These are phyloP conservation scores for Fistulinella prunicolor DNA, from an alignment of 768 basidiomycete genomes.

Conservation along the genomic window DNA sequence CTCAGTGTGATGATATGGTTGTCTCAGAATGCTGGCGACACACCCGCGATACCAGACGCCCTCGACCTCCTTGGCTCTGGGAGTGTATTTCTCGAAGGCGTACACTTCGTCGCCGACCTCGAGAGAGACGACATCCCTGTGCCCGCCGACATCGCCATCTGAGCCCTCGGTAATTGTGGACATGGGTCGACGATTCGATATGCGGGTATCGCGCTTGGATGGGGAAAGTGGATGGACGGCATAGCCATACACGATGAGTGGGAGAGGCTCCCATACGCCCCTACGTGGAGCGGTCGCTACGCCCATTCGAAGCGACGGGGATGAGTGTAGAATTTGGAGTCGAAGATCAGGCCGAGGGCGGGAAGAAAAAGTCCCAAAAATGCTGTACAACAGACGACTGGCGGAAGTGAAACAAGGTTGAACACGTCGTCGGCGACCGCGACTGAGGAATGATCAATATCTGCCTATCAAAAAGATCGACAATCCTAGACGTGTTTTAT, in stretches of 20 bases:
- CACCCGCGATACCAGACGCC: conserved; percentile 94
- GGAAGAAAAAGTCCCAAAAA: no score
- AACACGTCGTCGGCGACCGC: no score
- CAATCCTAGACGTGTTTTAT: no score
- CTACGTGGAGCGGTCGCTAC: conserved; percentile 30
- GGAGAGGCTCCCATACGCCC: conserved; percentile 62
- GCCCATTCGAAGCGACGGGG: conserved; percentile 14
- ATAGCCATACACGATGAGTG: conserved; percentile 85
- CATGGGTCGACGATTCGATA: conserved; percentile 43
- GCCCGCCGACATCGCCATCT: conserved; percentile 59
- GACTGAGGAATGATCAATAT: no score
- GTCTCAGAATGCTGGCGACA: conserved; percentile 32
- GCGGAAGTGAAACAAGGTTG: no score
- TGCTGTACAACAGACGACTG: no score
- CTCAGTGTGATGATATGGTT: background rate
- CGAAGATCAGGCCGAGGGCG: no score
- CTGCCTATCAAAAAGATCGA: no score
- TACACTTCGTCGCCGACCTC: conserved; percentile 97
- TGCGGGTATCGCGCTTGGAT: conserved; percentile 67
- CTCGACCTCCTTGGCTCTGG: conserved; percentile 68
- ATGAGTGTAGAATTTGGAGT: no score
- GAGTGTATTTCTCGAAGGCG: conserved; percentile 90
- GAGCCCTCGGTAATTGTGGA: conserved; percentile 46
- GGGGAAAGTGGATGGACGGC: conserved; percentile 81
- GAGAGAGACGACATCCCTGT: conserved; percentile 77